phyloP scores from a whole-genome alignment of 352 stramenopile genomes.

The Phytophthora europaea region DNA sequence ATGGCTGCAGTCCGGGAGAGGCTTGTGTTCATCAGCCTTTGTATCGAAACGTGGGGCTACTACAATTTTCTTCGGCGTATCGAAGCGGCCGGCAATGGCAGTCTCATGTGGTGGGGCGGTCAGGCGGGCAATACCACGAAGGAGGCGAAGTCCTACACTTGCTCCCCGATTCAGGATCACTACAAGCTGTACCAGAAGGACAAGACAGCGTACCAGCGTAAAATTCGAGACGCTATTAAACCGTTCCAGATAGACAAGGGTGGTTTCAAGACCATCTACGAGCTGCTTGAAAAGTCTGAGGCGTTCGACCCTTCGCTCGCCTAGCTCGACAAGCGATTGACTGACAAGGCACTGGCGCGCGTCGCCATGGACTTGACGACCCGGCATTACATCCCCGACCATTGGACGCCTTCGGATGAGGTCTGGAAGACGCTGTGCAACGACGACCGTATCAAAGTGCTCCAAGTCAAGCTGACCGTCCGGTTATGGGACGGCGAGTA shows the following conservation, averaged over 20 bases:
- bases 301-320: neutral
- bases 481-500: neutral
- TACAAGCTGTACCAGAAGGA: neutral
- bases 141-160: neutral
- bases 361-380: neutral
- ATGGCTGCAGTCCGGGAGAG: neutral
- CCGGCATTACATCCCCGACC: neutral
- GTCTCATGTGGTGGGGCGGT: neutral
- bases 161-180: rapidly evolving
- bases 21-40: neutral
- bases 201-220: neutral
- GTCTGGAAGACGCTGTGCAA: neutral
- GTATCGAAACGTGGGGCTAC: neutral
- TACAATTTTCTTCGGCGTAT: neutral
- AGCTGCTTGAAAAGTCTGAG: neutral
- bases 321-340: neutral
- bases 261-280: neutral
- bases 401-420: neutral
- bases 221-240: neutral
- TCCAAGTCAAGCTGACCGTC: neutral
- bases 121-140: neutral
- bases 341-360: neutral
- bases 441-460: neutral
- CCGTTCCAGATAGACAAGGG: neutral
- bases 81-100: neutral